Conservation (phyloP, 2,329 filamentous ascomycete species). For the Lachnellula cervina region DNA sequence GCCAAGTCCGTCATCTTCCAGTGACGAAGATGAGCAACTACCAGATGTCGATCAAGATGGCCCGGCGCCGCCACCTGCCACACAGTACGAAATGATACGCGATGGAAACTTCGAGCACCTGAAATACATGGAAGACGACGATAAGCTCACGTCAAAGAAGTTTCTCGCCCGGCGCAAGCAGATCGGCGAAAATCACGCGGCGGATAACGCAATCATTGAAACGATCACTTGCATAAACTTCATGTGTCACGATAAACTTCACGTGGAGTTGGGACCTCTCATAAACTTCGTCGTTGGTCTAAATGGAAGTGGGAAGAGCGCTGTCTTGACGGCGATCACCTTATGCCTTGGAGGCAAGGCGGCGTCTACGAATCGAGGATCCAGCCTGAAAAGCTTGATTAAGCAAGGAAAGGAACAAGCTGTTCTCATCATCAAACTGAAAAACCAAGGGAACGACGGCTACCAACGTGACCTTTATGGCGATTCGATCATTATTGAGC, state of each 20-base stretch:
- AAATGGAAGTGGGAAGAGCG: conserved; percentile 97
- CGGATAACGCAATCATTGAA: conserved; percentile 83
- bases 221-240: conserved; percentile 86
- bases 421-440: conserved; percentile 76
- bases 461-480: conserved; percentile 82
- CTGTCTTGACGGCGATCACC: conserved; percentile 86
- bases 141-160: conserved; percentile 60
- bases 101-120: conserved; percentile 57
- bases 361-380: conserved; percentile 84
- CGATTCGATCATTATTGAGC: conserved; percentile 81
- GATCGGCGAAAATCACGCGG: conserved; percentile 64
- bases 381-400: conserved; percentile 83
- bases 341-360: conserved; percentile 95
- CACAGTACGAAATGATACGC: conserved; percentile 58
- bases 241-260: conserved; percentile 86
- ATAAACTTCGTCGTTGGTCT: conserved; percentile 98
- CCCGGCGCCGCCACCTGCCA: conserved; percentile 35
- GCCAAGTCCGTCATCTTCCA: conserved; percentile 16
- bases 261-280: conserved; percentile 80
- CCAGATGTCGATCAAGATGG: conserved; percentile 15
- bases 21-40: conserved; percentile 25
- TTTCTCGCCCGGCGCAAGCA: conserved; percentile 43
- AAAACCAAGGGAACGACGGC: conserved; percentile 81
- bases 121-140: conserved; percentile 52
- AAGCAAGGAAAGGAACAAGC: conserved; percentile 80